phyloP scores from a whole-genome alignment of 192 early-diverging fungal species.

The Coemansia sp. region DNA sequence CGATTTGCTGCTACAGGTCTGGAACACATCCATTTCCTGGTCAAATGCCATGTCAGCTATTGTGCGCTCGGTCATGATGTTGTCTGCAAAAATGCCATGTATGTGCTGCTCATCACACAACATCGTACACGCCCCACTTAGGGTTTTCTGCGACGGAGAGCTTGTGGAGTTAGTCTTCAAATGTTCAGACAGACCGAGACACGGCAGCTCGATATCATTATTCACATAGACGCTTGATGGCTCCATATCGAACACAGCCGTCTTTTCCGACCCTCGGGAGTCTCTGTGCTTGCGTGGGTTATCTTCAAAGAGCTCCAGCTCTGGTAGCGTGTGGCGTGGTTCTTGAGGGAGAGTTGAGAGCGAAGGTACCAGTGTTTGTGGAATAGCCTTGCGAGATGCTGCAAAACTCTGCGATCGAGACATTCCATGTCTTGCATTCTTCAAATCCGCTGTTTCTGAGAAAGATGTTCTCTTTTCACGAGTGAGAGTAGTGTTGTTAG shows the following conservation, averaged over 20 bases:
- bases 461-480: not conserved
- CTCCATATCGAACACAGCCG: slow-evolving; percentile 12
- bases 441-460: not conserved
- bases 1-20: slow-evolving; percentile 4
- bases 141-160: slow-evolving; percentile 34
- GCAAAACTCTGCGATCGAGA: not conserved
- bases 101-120: not conserved
- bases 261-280: slow-evolving; percentile 19
- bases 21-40: slow-evolving; percentile 15
- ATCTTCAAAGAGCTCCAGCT: not conserved
- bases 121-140: slow-evolving; percentile 7
- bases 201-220: not conserved
- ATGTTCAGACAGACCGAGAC: slow-evolving; percentile 4
- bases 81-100: not conserved
- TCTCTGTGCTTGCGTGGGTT: slow-evolving; percentile 2
- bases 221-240: not conserved
- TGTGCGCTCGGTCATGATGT: slow-evolving; percentile 10
- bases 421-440: not conserved
- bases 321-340: not conserved
- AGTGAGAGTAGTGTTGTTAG: not conserved
- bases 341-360: not conserved
- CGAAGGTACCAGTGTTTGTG: slow-evolving; percentile 2
- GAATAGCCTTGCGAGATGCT: not conserved
- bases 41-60: slow-evolving; percentile 2
- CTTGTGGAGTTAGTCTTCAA: slow-evolving; percentile 17